A percentile compares a stretch with the other conserved stretches of the same genome.
Conservation (phyloP, 768 basidiomycete genomes). For the Boletus barrowsii region DNA sequence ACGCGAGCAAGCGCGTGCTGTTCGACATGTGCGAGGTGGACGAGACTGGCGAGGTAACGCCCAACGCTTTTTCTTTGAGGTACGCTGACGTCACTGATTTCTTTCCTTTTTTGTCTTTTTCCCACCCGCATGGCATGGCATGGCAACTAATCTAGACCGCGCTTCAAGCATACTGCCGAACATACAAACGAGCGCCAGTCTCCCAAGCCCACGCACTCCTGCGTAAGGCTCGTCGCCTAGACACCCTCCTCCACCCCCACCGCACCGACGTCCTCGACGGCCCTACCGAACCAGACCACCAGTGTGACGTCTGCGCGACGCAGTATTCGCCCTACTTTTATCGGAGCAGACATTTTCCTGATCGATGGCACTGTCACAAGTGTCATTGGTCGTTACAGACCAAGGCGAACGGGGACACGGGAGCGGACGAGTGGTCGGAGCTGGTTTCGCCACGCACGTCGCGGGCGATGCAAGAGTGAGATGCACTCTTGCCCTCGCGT, state of each 20-base stretch:
- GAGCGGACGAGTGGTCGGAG: conserved; percentile 13
- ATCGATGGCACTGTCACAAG: conserved; percentile 41
- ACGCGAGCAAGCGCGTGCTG: conserved; percentile 59
- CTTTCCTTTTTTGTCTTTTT: not conserved
- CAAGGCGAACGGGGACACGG: not conserved
- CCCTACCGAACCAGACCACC: conserved; percentile 27
- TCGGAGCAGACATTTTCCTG: conserved; percentile 31
- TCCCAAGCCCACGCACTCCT: conserved; percentile 79
- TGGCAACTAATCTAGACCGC: conserved; percentile 57
- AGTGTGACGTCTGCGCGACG: conserved; percentile 62
- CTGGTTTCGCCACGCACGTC: conserved; percentile 6
- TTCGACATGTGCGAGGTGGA: conserved; percentile 86
- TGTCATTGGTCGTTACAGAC: conserved; percentile 35
- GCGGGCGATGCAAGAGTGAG: conserved; percentile 20
- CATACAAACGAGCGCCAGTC: conserved; percentile 77
- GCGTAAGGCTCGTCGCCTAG: conserved; percentile 85
- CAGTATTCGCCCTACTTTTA: conserved; percentile 78
- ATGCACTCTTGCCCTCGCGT: not conserved
- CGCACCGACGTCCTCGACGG: conserved; percentile 29
- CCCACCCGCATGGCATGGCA: too few relatives aligned
- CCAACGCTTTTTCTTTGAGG: not conserved
- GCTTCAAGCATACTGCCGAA: conserved; percentile 80
- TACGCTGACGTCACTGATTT: conserved; percentile 9
- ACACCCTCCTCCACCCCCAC: conserved; percentile 58
- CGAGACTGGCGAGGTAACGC: conserved; percentile 73